phyloP scores from a whole-genome alignment of 805 yeast species.

The Blastobotrys americana region DNA sequence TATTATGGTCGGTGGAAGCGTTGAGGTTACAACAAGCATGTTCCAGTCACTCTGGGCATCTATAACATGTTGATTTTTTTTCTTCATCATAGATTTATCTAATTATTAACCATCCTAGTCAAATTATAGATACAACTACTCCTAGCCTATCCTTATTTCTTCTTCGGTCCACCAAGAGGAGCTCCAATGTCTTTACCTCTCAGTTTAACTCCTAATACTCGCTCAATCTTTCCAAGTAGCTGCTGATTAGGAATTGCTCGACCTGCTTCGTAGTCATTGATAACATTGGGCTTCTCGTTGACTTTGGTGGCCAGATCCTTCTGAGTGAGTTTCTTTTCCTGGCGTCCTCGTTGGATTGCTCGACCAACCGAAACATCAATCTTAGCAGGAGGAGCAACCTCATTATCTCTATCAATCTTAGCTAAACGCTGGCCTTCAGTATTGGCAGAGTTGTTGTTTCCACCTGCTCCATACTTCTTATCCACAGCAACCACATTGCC shows the following conservation, averaged over 20 bases:
- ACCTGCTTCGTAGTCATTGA: constrained; percentile 95
- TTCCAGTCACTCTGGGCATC: too few species aligned
- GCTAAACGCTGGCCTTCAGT: constrained; percentile 94
- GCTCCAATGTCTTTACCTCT: constrained; percentile 94
- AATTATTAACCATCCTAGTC: too few species aligned
- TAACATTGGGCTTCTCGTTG: constrained; percentile 91
- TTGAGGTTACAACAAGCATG: too few species aligned
- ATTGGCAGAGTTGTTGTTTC: constrained; percentile 52
- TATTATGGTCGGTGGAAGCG: not conserved
- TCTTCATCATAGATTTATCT: too few species aligned
- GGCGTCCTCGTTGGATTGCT: constrained; percentile 77
- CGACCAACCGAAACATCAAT: constrained; percentile 79
- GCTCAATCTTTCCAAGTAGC: constrained; percentile 81
- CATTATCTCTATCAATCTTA: constrained; percentile 87
- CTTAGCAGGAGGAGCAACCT: constrained; percentile 87
- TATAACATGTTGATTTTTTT: too few species aligned
- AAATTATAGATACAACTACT: too few species aligned
- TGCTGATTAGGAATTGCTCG: constrained; percentile 97
- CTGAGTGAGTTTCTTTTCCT: constrained; percentile 82
- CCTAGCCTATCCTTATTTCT: constrained; percentile 27
- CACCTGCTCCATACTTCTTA: constrained; percentile 72
- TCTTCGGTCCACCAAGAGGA: constrained; percentile 53
- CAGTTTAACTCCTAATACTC: constrained; percentile 88
- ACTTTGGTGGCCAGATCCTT: constrained; percentile 94
- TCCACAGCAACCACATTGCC: constrained; percentile 88